phyloP scores from a whole-genome alignment of 2,329 filamentous ascomycete genomes.

The Apiospora saccharicola region DNA sequence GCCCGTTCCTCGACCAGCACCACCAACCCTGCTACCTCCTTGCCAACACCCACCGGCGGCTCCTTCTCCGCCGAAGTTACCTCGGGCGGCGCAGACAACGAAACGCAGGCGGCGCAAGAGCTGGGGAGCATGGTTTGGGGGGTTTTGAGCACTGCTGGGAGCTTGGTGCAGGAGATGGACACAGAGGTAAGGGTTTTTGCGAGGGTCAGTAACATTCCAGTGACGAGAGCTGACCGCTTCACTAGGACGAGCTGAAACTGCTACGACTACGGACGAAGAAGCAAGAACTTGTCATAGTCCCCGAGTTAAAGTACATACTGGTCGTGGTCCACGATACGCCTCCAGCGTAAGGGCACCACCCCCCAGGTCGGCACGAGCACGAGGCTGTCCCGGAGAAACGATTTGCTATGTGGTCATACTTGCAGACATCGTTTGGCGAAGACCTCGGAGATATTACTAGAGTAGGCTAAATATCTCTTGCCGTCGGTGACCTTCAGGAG shows the following conservation, averaged over 20 bases:
- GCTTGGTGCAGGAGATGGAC: slow-evolving; percentile 76
- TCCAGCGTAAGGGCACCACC: slow-evolving; percentile 57
- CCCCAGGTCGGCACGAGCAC: neutral
- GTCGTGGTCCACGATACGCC: slow-evolving; percentile 86
- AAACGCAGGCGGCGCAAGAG: slow-evolving; percentile 71
- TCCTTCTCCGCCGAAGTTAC: slow-evolving; percentile 56
- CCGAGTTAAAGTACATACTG: slow-evolving; percentile 79
- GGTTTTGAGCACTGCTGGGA: slow-evolving; percentile 74
- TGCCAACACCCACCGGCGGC: slow-evolving; percentile 39
- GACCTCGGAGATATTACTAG: neutral
- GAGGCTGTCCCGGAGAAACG: neutral
- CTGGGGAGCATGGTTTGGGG: slow-evolving; percentile 80
- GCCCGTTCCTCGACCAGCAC: slow-evolving; percentile 41
- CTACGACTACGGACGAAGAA: slow-evolving; percentile 82
- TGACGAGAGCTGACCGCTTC: slow-evolving; percentile 26
- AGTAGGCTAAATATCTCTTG: neutral
- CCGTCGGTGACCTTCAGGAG: neutral
- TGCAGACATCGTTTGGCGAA: neutral
- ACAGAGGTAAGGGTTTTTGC: slow-evolving; percentile 61
- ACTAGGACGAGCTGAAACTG: slow-evolving; percentile 77
- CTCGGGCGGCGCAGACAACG: slow-evolving; percentile 48
- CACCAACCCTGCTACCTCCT: slow-evolving; percentile 28
- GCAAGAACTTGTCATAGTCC: slow-evolving; percentile 84
- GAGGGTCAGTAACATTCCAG: neutral
- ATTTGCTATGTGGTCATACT: neutral